Conservation (phyloP, 179 eudicot species). For the Pouteria campechiana region DNA sequence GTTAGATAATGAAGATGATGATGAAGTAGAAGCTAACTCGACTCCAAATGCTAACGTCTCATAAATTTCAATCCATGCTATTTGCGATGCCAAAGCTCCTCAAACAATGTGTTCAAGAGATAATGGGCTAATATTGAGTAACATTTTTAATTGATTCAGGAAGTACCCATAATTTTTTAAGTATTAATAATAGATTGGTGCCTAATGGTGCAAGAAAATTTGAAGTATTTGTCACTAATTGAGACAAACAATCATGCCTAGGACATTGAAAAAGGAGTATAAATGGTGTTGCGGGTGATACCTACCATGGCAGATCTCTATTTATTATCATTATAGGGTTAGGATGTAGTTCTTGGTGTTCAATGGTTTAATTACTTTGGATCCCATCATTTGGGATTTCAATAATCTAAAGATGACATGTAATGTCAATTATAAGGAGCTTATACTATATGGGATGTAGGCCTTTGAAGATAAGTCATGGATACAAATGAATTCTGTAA, state of each 20-base stretch:
- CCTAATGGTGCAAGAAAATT: not conserved
- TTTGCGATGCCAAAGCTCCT: not conserved
- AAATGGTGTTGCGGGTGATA: not conserved
- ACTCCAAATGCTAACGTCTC: not conserved
- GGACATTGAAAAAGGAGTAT: not conserved
- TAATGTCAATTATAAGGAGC: not conserved
- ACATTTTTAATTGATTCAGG: not conserved
- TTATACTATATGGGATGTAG: not conserved
- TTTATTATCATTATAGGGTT: not conserved
- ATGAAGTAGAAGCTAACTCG: not conserved
- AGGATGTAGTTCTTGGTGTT: not conserved
- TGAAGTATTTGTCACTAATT: not conserved
- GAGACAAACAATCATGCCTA: not conserved
- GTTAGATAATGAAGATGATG: not conserved
- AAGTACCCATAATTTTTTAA: constrained; percentile 1
- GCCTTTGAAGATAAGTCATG: not conserved
- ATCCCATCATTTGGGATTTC: not conserved
- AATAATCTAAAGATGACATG: not conserved
- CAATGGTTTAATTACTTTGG: not conserved
- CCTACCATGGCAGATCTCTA: not conserved
- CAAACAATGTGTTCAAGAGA: not conserved
- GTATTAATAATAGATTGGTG: not conserved
- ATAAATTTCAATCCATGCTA: not conserved
- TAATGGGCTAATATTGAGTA: not conserved
- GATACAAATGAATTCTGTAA: no score